Evolutionary conservation across 2,329 filamentous ascomycete species (phyloP).

Genomic region (Colletotrichum sp.): DNA sequence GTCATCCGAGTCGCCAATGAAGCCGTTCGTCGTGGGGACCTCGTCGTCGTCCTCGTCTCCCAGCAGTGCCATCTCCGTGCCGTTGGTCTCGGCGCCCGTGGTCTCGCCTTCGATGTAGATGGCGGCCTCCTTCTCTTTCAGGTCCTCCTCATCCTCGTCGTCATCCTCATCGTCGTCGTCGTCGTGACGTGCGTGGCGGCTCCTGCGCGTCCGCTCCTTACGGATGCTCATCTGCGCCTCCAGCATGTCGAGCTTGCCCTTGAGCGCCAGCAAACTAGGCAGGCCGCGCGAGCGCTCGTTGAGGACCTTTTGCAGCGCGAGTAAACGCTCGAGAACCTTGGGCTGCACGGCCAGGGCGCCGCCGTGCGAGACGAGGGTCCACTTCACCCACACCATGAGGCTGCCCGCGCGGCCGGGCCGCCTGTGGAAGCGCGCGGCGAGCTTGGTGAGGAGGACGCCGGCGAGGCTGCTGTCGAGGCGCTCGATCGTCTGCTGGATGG

Average conservation of each 20-base stretch:
- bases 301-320: constrained; percentile 83
- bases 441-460: constrained; percentile 76
- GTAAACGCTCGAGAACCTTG: constrained; percentile 80
- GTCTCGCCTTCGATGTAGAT: constrained; percentile 87
- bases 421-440: constrained; percentile 86
- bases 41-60: constrained; percentile 64
- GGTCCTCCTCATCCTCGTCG: constrained; percentile 63
- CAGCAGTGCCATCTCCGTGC: constrained; percentile 40
- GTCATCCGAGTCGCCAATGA: constrained; percentile 65
- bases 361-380: constrained; percentile 90
- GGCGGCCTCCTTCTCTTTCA: constrained; percentile 42
- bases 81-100: constrained; percentile 36
- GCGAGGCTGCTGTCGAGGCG: constrained; percentile 87
- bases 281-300: constrained; percentile 85
- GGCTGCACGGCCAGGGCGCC: constrained; percentile 87
- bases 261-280: constrained; percentile 82
- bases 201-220: constrained; percentile 65
- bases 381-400: constrained; percentile 95
- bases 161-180: constrained; percentile 59
- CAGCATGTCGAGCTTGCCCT: constrained; percentile 95
- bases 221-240: constrained; percentile 87
- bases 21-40: constrained; percentile 58
- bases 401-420: constrained; percentile 88
- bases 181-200: constrained; percentile 33
- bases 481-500: constrained; percentile 88